Conservation (phyloP, 768 basidiomycete species). For the Roridomyces roridus region DNA sequence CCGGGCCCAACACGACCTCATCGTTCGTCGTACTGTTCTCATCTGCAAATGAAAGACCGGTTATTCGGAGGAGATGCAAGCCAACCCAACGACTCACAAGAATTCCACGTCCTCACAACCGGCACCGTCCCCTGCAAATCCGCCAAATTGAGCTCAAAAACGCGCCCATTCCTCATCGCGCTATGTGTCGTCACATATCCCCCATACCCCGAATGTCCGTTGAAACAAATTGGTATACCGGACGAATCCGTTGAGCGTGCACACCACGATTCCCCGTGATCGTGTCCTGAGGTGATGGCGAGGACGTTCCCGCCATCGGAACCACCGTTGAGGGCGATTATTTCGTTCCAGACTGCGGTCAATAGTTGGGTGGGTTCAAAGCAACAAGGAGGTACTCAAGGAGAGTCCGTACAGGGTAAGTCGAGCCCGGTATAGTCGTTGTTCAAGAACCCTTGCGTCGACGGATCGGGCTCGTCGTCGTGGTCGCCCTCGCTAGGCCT, state of each 20-base stretch:
- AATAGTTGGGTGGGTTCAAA: too few species aligned
- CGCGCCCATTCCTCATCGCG: background rate
- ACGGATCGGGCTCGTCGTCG: constrained; percentile 14
- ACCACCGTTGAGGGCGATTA: background rate
- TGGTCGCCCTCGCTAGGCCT: constrained; percentile 7
- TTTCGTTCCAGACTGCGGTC: constrained; percentile 8
- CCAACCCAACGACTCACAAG: background rate
- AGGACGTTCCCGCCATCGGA: background rate
- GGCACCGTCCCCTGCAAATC: background rate
- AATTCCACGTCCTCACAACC: constrained; percentile 14
- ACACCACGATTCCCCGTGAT: constrained; percentile 18
- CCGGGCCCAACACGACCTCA: constrained; percentile 9
- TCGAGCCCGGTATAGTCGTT: constrained; percentile 9
- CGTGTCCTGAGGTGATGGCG: constrained; percentile 14
- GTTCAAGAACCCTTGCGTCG: constrained; percentile 10
- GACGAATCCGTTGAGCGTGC: constrained; percentile 6
- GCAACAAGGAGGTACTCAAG: background rate
- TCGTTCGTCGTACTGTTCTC: constrained; percentile 14
- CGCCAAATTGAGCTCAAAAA: constrained; percentile 5
- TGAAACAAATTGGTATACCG: constrained; percentile 16
- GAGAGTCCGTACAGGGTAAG: background rate
- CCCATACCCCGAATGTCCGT: constrained; percentile 16
- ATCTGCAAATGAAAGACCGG: background rate
- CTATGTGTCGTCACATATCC: constrained; percentile 2
- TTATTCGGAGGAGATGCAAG: background rate